Evolutionary conservation across 345 rosid genomes (phyloP), one percentile per base, ranked within the genome.

Genomic region (Pistacia atlantica): DNA sequence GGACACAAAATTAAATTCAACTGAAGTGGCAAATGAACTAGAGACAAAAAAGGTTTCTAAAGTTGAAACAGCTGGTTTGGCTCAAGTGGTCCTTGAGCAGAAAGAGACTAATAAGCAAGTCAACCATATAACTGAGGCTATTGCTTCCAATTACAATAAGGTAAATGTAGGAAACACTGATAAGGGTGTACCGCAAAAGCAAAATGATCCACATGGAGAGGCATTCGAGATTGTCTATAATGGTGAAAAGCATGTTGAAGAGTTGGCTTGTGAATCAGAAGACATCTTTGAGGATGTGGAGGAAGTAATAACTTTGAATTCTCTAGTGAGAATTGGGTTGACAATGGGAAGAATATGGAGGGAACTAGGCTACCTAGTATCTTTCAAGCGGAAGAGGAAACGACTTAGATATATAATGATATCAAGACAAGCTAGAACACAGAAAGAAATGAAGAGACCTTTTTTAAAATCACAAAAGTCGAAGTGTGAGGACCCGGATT

Each of bases 1-100:
- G 25, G 25, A 22, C 25, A 22, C 25, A 22, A 22, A 82, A 67
- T 76, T 84, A 66, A 76, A 77, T 69, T 76, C 76, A 77, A 80
- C 14, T 79, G 89, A 78, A 84, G 69, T 77, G 80, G 83, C 54
- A 71, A 79, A 79, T 71, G 79, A 74, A 73, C 35, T 52, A 73
- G 90, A 80, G 72, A 81, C 75, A 65, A 80, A 72, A 77, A 81
- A 83, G 77, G 83, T 67, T 64, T 69, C 69, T 83, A 90, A 87
- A 73, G 68, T 69, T 82, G 87, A 87, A 73, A 77, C 75, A 72
- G 75, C 80, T 22, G 25, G 25, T 22, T 22, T 22, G 25, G 25
- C 25, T 22, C 25, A 22, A 22, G 25, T 22, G 25, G 25, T 22
- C 25, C 25, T 22, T 22, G 25, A 22, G 25, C 25, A 22, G 25